Conservation (phyloP, 2,329 filamentous ascomycete species). For the Cucurbitaria berberidis region DNA sequence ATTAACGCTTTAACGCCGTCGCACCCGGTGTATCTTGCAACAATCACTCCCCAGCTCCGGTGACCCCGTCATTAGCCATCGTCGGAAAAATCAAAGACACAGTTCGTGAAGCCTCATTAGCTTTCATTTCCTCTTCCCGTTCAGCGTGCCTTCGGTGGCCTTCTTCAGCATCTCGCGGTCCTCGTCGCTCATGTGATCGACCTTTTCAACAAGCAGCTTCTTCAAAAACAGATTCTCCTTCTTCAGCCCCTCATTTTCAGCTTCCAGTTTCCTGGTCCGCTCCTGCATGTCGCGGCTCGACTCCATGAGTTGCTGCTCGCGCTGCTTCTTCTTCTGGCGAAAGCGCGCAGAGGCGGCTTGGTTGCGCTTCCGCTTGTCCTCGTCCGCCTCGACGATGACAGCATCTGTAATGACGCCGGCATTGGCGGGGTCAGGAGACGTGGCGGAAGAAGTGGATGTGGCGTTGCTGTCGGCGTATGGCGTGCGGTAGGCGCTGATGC, state of each 20-base stretch:
- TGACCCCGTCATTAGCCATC: background rate
- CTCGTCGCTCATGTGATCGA: slow-evolving; percentile 48
- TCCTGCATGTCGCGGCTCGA: slow-evolving; percentile 73
- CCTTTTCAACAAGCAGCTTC: slow-evolving; percentile 46
- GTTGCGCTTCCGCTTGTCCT: slow-evolving; percentile 88
- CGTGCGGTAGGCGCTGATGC: slow-evolving; percentile 32
- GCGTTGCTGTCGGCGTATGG: slow-evolving; percentile 45
- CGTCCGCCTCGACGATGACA: slow-evolving; percentile 65
- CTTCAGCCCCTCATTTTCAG: slow-evolving; percentile 42
- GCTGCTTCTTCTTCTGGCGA: slow-evolving; percentile 95
- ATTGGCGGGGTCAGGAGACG: slow-evolving; percentile 27
- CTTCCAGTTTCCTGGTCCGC: slow-evolving; percentile 75
- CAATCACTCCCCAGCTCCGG: background rate
- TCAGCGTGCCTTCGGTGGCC: slow-evolving; percentile 28
- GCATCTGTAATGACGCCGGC: slow-evolving; percentile 27
- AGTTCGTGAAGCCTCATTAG: background rate
- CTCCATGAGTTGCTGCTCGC: slow-evolving; percentile 74
- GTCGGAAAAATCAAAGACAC: background rate
- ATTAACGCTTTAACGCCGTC: background rate
- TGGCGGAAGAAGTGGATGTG: slow-evolving; percentile 34
- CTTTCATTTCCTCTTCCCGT: slow-evolving; percentile 11
- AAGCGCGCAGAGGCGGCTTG: slow-evolving; percentile 88
- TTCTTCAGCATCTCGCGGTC: slow-evolving; percentile 38
- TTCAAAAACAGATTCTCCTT: slow-evolving; percentile 52
- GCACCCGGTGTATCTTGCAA: background rate